Percentiles rank a stretch among this genome's conserved stretches.
These are phyloP conservation scores for Cercospora janseana DNA, from an alignment of 2,329 filamentous ascomycete species.

Conservation along the genomic window DNA sequence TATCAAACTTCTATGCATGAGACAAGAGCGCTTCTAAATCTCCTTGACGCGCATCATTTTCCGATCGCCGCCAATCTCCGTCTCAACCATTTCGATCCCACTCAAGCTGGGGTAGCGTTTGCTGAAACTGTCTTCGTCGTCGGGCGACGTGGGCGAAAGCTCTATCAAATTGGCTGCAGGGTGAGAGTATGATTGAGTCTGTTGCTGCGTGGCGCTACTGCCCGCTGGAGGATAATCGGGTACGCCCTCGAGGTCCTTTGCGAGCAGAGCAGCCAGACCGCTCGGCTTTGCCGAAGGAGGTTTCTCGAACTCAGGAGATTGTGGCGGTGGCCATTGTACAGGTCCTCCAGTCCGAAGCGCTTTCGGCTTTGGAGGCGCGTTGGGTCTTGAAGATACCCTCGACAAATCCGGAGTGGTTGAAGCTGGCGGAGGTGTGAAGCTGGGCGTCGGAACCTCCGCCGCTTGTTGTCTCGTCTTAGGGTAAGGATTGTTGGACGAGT, in stretches of 20 bases:
- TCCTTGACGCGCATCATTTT: constrained; percentile 20
- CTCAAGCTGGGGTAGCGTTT: constrained; percentile 84
- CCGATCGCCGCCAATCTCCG: constrained; percentile 28
- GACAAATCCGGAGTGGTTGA: constrained; percentile 17
- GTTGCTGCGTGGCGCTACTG: too few species aligned
- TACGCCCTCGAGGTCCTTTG: constrained; percentile 40
- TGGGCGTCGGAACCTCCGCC: constrained; percentile 12
- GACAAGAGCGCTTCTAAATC: constrained; percentile 8
- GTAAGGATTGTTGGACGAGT: constrained; percentile 27
- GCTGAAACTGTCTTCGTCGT: constrained; percentile 56
- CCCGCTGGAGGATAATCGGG: constrained; percentile 35
- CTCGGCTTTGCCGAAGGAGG: constrained; percentile 19
- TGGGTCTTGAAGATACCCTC: constrained; percentile 45
- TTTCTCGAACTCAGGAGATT: constrained; percentile 14
- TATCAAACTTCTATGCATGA: background rate
- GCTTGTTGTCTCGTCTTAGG: constrained; percentile 27
- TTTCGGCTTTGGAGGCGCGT: constrained; percentile 61
- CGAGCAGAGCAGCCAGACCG: constrained; percentile 38
- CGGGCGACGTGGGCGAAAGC: constrained; percentile 5
- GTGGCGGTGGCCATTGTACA: constrained; percentile 22
- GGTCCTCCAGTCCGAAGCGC: constrained; percentile 52
- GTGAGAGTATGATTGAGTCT: background rate
- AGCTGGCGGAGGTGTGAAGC: constrained; percentile 7
- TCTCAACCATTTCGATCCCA: constrained; percentile 81
- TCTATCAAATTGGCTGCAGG: constrained; percentile 14